Base-by-base conservation (phyloP, 1,139 yeast species). In the Debaryomyces sp. region DNA sequence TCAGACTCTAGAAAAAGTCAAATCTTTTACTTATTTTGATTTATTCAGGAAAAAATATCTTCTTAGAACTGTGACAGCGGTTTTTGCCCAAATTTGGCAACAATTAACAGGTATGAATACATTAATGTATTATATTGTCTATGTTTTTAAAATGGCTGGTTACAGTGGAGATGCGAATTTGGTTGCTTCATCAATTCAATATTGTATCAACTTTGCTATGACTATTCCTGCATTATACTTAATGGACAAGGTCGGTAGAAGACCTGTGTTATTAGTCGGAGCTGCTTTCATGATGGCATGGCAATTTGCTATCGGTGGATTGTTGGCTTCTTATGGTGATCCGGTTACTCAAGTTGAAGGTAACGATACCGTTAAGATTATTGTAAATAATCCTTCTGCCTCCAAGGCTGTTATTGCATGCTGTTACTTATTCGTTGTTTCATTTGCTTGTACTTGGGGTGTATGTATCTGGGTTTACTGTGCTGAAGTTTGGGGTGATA, bases 171-270 rank as follows among this genome's bases (percentile, higher is more conserved):
- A 67, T 47, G 57, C 61, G 10, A 58, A 59, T 50, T 61, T 68
- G 54, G 58, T 64, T 45, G 61, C 64, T 18, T 65, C 71, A 26
- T 59, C 71, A 26, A 70, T 70, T 51, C 75, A 70, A 53, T 71
- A 69, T 56, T 66, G 69, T 32, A 55, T 70, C 49, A 71, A 76
- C 60, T 64, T 72, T 24, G 76, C 60, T 7, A 69, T 68, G 53
- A 77, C 83, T n/a, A 54, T 78, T 26, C 81, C 73, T 4, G 55
- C 77, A 6, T 68, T 82, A 47, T 66, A 71, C 51, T 70, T 74
- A 50, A 66, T 81, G 57, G 87, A 82, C 57, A 66, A 68, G 46
- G 65, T 80, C 60, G 87, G 87, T 49, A 78, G 86, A 61, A 77
- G 86, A 51, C 75, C 75, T 2, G 63, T 75, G 34, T 63, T 78